Evolutionary conservation across 495 filamentous ascomycete species (phyloP).

Genomic region (Oidiodendron maius): DNA sequence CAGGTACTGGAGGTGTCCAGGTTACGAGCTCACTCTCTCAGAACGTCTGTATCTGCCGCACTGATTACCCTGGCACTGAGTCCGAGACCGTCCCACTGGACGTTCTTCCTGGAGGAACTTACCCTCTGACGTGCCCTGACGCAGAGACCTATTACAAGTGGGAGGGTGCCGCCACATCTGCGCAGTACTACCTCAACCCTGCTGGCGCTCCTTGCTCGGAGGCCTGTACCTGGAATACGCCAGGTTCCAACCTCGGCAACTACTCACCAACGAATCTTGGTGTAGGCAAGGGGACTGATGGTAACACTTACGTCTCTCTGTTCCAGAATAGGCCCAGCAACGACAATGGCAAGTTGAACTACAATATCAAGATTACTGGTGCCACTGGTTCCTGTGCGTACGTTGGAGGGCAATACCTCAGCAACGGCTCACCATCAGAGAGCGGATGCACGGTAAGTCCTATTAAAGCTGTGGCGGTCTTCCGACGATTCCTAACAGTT

Average conservation of each 20-base stretch:
- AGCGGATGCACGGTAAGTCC: slow-evolving; percentile 68
- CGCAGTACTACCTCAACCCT: slow-evolving; percentile 97
- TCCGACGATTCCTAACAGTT: background rate
- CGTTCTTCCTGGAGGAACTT: slow-evolving; percentile 45
- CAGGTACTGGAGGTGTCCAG: slow-evolving; percentile 61
- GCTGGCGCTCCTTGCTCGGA: slow-evolving; percentile 57
- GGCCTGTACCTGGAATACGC: slow-evolving; percentile 70
- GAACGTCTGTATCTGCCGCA: slow-evolving; percentile 78
- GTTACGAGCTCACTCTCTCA: slow-evolving; percentile 65
- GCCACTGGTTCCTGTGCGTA: slow-evolving; percentile 66
- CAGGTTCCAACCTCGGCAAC: slow-evolving; percentile 61
- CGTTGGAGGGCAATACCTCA: slow-evolving; percentile 57
- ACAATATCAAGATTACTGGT: slow-evolving; percentile 64
- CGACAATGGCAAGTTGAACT: slow-evolving; percentile 57
- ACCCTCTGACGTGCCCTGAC: slow-evolving; percentile 67
- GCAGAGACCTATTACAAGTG: slow-evolving; percentile 68
- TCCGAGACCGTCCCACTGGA: slow-evolving; percentile 73
- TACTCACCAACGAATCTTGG: slow-evolving; percentile 88
- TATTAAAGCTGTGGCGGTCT: background rate
- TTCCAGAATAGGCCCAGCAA: slow-evolving; percentile 60
- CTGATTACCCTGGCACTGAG: slow-evolving; percentile 92
- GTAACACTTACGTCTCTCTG: slow-evolving; percentile 75
- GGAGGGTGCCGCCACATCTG: slow-evolving; percentile 68
- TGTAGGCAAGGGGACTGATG: slow-evolving; percentile 57
- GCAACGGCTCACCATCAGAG: slow-evolving; percentile 34